Evolutionary conservation across 495 filamentous ascomycete species (phyloP).

Genomic region (Trichoderma virens): DNA sequence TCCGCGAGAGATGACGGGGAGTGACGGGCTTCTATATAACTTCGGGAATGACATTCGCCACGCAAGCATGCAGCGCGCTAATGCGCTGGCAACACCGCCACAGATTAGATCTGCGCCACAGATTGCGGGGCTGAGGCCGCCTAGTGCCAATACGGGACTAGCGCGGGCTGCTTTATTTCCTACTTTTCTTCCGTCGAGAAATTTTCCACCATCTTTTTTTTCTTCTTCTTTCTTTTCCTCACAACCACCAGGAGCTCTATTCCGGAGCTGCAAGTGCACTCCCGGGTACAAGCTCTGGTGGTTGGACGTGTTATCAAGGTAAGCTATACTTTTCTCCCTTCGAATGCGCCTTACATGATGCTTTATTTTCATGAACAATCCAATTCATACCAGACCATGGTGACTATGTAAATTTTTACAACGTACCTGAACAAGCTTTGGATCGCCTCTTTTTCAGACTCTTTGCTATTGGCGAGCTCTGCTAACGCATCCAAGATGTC

Average conservation of each 20-base stretch:
- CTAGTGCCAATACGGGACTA: conserved; percentile 8
- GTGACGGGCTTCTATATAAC: background rate
- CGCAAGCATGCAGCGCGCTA: background rate
- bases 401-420: conserved; percentile 56
- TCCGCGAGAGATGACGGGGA: background rate
- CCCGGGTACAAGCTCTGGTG: conserved; percentile 15
- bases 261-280: conserved; percentile 4
- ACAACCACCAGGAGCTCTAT: conserved; percentile 11
- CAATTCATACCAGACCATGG: conserved; percentile 69
- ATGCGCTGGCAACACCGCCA: conserved; percentile 6
- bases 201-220: conserved; percentile 1
- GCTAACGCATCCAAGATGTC: background rate
- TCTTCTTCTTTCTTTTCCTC: conserved; percentile 11
- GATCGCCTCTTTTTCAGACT: conserved; percentile 10
- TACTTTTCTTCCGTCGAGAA: conserved; percentile 13
- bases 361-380: conserved; percentile 59
- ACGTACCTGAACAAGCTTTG: conserved; percentile 56
- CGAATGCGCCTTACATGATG: conserved; percentile 38
- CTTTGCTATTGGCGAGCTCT: conserved; percentile 2
- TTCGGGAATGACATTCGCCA: conserved; percentile 4
- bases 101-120: background rate
- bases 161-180: conserved; percentile 6
- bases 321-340: conserved; percentile 15
- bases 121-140: background rate
- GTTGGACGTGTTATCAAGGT: conserved; percentile 34